These are phyloP conservation scores for Teratosphaeria nubilosa DNA, from an alignment of 2,329 filamentous ascomycete species.

Conservation along the genomic window DNA sequence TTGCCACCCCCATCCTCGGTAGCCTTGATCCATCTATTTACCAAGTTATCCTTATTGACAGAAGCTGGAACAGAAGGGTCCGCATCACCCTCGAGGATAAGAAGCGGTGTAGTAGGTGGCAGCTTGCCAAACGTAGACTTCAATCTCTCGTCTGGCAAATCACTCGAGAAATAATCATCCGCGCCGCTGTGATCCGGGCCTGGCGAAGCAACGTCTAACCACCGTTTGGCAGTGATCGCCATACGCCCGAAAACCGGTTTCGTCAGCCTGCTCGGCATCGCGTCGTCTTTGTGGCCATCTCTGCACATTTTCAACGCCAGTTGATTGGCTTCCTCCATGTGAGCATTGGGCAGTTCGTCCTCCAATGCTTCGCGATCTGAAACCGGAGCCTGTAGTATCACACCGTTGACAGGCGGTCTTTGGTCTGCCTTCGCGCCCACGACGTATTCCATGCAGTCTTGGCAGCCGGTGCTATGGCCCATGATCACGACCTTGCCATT, in stretches of 20 bases:
- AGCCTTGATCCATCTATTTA: constrained; percentile 46
- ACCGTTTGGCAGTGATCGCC: constrained; percentile 48
- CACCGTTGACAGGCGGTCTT: constrained; percentile 55
- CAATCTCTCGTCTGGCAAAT: constrained; percentile 53
- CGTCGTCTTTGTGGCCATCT: constrained; percentile 43
- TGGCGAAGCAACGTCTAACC: constrained; percentile 48
- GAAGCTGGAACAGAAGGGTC: constrained; percentile 55
- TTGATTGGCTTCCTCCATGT: constrained; percentile 30
- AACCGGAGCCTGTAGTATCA: constrained; percentile 70
- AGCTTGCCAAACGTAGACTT: constrained; percentile 56
- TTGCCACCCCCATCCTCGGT: constrained; percentile 34
- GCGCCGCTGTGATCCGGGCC: constrained; percentile 51
- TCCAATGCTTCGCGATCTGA: constrained; percentile 61
- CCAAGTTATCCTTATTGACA: constrained; percentile 49
- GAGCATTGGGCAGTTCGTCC: constrained; percentile 34
- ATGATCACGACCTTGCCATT: constrained; percentile 52
- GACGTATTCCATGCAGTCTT: constrained; percentile 58
- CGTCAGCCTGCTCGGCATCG: constrained; percentile 37
- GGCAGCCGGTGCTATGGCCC: constrained; percentile 60
- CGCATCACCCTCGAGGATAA: constrained; percentile 54
- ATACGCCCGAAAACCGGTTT: constrained; percentile 20
- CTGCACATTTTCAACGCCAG: constrained; percentile 47
- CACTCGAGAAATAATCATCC: constrained; percentile 83
- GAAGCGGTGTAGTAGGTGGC: constrained; percentile 40
- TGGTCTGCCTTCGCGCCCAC: constrained; percentile 21